Evolutionary conservation across 139 green algal species (phyloP).

Genomic region (Gonium pectorale): DNA sequence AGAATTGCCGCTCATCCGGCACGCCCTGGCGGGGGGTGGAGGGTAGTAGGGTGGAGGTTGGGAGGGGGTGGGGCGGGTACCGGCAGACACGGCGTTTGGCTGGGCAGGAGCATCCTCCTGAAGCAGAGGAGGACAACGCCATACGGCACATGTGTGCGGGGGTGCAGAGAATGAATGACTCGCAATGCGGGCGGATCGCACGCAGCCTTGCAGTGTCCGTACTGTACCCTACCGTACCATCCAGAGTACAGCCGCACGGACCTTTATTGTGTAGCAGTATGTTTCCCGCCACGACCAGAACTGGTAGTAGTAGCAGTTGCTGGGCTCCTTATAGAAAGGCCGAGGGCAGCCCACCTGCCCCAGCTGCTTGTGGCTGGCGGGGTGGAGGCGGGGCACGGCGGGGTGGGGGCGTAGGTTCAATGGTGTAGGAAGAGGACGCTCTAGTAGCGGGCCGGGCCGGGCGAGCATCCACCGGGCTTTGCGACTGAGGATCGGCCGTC

Average conservation of each 20-base stretch:
- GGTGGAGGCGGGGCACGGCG: not conserved
- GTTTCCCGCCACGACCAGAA: constrained; percentile 31
- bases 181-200: not conserved
- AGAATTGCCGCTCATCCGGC: not conserved
- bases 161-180: not conserved
- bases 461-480: no score
- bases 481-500: no score
- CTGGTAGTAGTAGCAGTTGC: constrained; percentile 25
- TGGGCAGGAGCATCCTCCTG: not conserved
- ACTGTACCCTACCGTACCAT: not conserved
- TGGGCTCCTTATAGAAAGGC: not conserved
- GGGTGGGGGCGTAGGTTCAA: not conserved
- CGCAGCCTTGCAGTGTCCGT: not conserved
- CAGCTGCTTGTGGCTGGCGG: constrained; percentile 22
- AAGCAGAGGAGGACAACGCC: no score
- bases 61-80: not conserved
- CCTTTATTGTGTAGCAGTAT: constrained; percentile 17
- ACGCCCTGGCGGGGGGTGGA: not conserved
- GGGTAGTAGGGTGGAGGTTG: not conserved
- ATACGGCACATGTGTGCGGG: no score
- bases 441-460: no score
- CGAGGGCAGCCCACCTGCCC: not conserved
- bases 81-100: not conserved
- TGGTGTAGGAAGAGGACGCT: not conserved
- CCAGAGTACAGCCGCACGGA: not conserved